phyloP scores from a whole-genome alignment of 2,329 filamentous ascomycete genomes.

The Lachnellula subtilissima region DNA sequence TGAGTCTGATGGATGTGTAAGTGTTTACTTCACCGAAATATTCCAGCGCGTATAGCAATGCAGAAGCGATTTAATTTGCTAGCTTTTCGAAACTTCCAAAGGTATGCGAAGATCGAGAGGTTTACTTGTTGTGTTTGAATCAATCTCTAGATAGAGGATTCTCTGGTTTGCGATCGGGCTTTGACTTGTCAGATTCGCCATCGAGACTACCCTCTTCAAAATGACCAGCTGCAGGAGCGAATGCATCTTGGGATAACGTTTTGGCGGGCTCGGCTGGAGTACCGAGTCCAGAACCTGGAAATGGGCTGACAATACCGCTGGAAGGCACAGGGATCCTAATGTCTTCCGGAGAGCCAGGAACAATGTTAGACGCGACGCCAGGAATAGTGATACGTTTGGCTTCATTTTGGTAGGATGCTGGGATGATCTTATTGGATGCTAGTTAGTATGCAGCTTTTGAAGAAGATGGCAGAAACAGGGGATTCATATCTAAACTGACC shows the following conservation, averaged over 20 bases:
- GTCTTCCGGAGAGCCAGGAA: constrained; percentile 75
- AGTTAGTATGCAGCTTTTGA: neutral
- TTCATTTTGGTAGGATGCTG: constrained; percentile 94
- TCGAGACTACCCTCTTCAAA: neutral
- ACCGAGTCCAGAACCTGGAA: constrained; percentile 24
- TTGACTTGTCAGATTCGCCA: neutral
- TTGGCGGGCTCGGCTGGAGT: constrained; percentile 16
- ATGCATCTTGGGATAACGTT: neutral
- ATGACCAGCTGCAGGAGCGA: neutral
- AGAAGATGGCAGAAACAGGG: neutral
- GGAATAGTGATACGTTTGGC: constrained; percentile 87
- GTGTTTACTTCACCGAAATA: too few species aligned
- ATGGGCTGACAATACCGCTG: constrained; percentile 37
- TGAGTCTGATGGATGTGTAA: too few species aligned
- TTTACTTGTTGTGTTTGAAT: neutral
- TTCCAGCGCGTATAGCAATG: too few species aligned
- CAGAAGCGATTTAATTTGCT: neutral
- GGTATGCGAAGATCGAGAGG: neutral
- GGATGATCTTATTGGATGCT: constrained; percentile 62
- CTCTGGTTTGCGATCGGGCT: constrained; percentile 4
- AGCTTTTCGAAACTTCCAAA: neutral
- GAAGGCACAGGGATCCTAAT: constrained; percentile 72
- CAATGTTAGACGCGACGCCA: constrained; percentile 54
- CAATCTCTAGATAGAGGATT: constrained; percentile 11
- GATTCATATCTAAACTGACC: constrained; percentile 36